Conservation (phyloP, 177 flowering plant species). For the Vitis hybrid region DNA sequence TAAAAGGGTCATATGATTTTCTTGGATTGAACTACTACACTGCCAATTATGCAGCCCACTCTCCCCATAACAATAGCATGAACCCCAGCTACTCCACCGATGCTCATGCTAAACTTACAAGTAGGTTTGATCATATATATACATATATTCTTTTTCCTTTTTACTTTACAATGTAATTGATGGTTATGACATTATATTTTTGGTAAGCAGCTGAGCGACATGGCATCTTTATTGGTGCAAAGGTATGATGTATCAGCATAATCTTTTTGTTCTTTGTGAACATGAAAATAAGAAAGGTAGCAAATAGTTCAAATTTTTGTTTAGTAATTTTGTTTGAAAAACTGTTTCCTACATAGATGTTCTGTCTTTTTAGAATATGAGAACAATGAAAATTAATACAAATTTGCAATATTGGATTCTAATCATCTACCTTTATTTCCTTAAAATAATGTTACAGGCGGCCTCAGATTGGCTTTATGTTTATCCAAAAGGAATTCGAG, state of each 20-base stretch:
- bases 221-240: constrained; percentile 54
- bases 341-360: too few species aligned
- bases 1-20: constrained; percentile 66
- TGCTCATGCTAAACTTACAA: constrained; percentile 25
- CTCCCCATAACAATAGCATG: neutral
- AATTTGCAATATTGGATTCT: too few species aligned
- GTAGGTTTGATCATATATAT: constrained; percentile 21
- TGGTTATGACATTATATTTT: neutral
- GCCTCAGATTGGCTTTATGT: constrained; percentile 39
- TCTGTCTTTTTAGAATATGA: too few species aligned
- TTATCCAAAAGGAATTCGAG: constrained; percentile 47
- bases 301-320: too few species aligned
- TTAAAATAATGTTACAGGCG: constrained; percentile 26
- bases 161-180: neutral
- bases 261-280: too few species aligned
- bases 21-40: constrained; percentile 68
- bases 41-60: constrained; percentile 35
- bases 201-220: constrained; percentile 31
- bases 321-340: too few species aligned
- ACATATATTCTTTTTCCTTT: neutral
- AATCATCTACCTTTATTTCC: too few species aligned
- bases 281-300: too few species aligned
- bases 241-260: constrained; percentile 22
- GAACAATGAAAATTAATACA: too few species aligned
- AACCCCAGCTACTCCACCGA: constrained; percentile 38